Percentiles rank a stretch among this genome's conserved stretches.
These are phyloP conservation scores for Candida nitratophila DNA, from an alignment of 805 yeast genomes.

Conservation along the genomic window DNA sequence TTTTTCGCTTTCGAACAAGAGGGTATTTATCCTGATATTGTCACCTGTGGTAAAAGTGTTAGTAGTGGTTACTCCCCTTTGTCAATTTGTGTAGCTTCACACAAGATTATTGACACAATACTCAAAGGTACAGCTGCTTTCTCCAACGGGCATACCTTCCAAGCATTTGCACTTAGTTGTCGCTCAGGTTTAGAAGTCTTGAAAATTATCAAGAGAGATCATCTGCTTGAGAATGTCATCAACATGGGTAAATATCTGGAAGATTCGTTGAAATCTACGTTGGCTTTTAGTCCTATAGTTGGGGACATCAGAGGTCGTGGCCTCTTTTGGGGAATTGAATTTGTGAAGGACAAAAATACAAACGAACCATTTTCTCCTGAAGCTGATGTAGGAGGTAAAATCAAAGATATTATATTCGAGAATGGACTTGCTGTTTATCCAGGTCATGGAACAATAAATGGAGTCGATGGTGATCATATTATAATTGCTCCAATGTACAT, in stretches of 20 bases:
- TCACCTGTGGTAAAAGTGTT: slow-evolving; percentile 43
- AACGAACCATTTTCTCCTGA: slow-evolving; percentile 37
- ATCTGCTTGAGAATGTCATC: slow-evolving; percentile 32
- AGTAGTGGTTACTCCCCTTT: slow-evolving; percentile 46
- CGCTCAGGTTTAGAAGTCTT: slow-evolving; percentile 41
- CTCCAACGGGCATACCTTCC: slow-evolving; percentile 45
- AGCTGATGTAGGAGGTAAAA: slow-evolving; percentile 19
- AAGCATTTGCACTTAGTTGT: slow-evolving; percentile 40
- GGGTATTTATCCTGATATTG: slow-evolving; percentile 36
- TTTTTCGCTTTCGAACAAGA: slow-evolving; percentile 41
- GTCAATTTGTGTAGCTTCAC: slow-evolving; percentile 39
- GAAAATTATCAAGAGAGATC: slow-evolving; percentile 30
- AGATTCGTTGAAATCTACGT: slow-evolving; percentile 21
- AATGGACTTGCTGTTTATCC: slow-evolving; percentile 38
- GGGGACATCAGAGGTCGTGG: slow-evolving; percentile 52
- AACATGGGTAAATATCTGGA: slow-evolving; percentile 39
- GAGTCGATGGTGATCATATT: slow-evolving; percentile 37
- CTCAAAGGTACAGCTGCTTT: slow-evolving; percentile 32
- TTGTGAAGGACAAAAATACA: slow-evolving; percentile 39
- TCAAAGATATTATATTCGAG: slow-evolving; percentile 27
- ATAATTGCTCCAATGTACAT: slow-evolving; percentile 38
- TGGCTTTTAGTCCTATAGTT: slow-evolving; percentile 26
- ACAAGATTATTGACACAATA: slow-evolving; percentile 31
- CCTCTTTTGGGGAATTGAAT: slow-evolving; percentile 47
- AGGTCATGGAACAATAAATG: slow-evolving; percentile 32